Base-by-base conservation (phyloP, 2,329 filamentous ascomycete species). In the Diplocarpon rosae region DNA sequence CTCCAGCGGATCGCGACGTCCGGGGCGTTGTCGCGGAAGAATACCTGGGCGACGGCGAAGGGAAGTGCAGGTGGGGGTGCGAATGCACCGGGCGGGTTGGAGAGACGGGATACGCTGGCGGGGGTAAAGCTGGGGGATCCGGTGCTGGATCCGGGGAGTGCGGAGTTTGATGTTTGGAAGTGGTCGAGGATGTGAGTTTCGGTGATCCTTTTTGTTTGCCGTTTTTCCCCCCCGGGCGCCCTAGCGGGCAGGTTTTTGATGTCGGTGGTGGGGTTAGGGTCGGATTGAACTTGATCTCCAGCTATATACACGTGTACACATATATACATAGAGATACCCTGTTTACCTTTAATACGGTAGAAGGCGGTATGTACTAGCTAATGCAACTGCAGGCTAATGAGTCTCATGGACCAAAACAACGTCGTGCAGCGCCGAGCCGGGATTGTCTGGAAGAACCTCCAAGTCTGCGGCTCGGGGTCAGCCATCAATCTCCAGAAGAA, bases 401-500 rank as follows among this genome's bases (percentile, higher is more conserved):
- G 66, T 38, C 53, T 71, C 28, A 60, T 80, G 30, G 68, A 76
- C 30, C 69, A 69, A 14, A 73, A 81, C 46, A 73, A 75, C 0
- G 64, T 80, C 37, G 69, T 67, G 46, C 63, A 66, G 49, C 71
- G 66, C 52, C 65, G 66, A 6, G 72, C 79, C 0, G 79, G 80
- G 3, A 68, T 85, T 6, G 71, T 73, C 0, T 85, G 78, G 64
- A 75, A 75, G 48, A 69, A 83, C 41, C 69, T 86, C 29, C 74
- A 73, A 45, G 78, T 87, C 0, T 79, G 70, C 5, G 83, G 83
- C 0, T 78, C 78, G 0, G 82, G 80, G 0, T 70, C 73, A 2
- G 78, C 79, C 0, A 59, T 87, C 17, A 79, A 85, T 51, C 66
- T 85, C 1, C 83, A 88, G 57, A 68, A 78, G 44, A 85, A 76